Percentiles rank a stretch among this genome's conserved stretches.
These are phyloP conservation scores for Mallotus japonicus DNA, from an alignment of 441 rosid species.

Conservation along the genomic window DNA sequence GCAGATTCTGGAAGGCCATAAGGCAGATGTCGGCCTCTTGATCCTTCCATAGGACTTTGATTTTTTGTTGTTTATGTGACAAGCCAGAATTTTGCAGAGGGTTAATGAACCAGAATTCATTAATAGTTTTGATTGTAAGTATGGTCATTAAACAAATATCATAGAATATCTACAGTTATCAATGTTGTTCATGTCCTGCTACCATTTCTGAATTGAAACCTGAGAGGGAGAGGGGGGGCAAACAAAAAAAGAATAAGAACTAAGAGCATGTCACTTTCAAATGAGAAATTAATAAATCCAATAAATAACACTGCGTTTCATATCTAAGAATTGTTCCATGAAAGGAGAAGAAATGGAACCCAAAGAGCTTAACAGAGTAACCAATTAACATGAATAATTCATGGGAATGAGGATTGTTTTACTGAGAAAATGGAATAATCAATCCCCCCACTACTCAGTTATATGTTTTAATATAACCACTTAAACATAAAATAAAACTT, in stretches of 20 bases:
- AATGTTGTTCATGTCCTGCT: slow-evolving; percentile 19
- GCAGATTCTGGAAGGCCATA: slow-evolving; percentile 36
- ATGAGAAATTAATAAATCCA: background rate
- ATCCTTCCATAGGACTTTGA: slow-evolving; percentile 45
- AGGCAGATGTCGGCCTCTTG: slow-evolving; percentile 32
- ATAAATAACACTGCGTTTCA: background rate
- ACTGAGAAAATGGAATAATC: background rate
- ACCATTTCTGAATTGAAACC: slow-evolving; percentile 30
- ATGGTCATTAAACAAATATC: slow-evolving; percentile 14
- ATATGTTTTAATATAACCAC: background rate
- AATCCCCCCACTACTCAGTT: background rate
- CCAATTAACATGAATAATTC: slow-evolving; percentile 5
- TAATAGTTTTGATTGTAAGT: slow-evolving; percentile 14
- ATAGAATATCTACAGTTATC: background rate
- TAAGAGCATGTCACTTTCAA: background rate
- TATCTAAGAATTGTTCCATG: background rate
- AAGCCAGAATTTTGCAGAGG: slow-evolving; percentile 27
- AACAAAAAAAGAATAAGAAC: background rate
- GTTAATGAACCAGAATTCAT: slow-evolving; percentile 30
- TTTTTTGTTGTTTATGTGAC: slow-evolving; percentile 24
- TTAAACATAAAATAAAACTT: background rate
- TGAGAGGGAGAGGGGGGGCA: slow-evolving; percentile 2
- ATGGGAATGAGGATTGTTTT: background rate
- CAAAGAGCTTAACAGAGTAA: background rate
- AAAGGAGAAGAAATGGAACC: background rate